Conservation (phyloP, 305 asterid genomes). For the Fraxinus paxiana region DNA sequence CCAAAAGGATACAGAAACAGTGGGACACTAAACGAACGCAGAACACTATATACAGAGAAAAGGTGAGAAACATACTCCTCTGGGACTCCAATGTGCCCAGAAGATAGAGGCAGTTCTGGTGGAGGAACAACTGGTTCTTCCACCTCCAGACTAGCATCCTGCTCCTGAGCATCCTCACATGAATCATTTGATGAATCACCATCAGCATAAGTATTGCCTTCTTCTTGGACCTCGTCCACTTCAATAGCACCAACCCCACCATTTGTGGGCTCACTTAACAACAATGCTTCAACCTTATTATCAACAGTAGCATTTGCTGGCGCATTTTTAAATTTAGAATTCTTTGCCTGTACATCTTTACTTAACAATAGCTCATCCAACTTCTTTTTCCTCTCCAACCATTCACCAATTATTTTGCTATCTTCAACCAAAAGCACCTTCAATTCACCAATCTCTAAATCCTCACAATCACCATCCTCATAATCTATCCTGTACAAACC, state of each 20-base stretch:
- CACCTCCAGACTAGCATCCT: conserved; percentile 30
- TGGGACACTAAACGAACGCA: conserved; percentile 74
- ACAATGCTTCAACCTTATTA: conserved; percentile 23
- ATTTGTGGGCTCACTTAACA: conserved; percentile 24
- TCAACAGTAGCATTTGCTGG: conserved; percentile 11
- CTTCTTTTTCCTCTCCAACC: conserved; percentile 55
- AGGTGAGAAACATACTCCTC: conserved; percentile 71
- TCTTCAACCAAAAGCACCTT: conserved; percentile 55
- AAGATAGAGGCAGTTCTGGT: conserved; percentile 84
- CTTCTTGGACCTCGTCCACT: conserved; percentile 27
- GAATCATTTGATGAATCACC: conserved; percentile 54
- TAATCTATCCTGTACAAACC: conserved; percentile 74
- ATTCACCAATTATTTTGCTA: conserved; percentile 50
- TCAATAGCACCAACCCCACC: conserved; percentile 32
- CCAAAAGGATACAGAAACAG: conserved; percentile 82
- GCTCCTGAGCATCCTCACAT: conserved; percentile 46
- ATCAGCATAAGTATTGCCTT: conserved; percentile 25
- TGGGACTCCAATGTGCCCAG: conserved; percentile 76
- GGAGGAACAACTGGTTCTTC: conserved; percentile 58
- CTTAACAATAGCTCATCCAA: conserved; percentile 41
- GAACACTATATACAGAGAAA: conserved; percentile 70
- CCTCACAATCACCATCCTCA: conserved; percentile 88
- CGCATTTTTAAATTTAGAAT: conserved; percentile 24
- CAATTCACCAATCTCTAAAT: conserved; percentile 56
- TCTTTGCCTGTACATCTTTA: conserved; percentile 30